Evolutionary conservation across 78 protist genomes (phyloP), one percentile per base, ranked within the genome.

Genomic region (Dictyostelium firmibasis): DNA sequence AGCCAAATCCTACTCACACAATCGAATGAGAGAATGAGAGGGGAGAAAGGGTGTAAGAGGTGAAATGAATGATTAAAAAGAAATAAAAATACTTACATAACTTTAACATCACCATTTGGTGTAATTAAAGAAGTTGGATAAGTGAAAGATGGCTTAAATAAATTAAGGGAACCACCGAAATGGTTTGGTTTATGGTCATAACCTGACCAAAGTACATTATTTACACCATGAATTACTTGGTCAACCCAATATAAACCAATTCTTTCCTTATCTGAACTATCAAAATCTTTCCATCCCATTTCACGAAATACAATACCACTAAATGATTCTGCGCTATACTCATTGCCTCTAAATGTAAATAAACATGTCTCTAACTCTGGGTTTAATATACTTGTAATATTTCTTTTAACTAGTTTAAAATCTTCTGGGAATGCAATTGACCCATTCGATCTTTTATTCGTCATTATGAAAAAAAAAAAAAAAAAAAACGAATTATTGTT

Each of bases 211-310:
- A 85, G 67, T 9, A 85, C 77, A 31, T 83, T 83, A 33, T 14
- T 11, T 13, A 70, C 77, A 25, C 62, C 38, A 47, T 85, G 91
- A 6, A 85, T 41, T 10, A 44, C 35, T 25, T 44, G 83, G 31
- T 85, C 91, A 8, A 85, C 91, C 81, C 81, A 85, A 85, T 85
- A n/a, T 13, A 47, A n/a, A 10, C 36, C 4, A 9, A 85, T 67
- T 72, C 91, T 57, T 74, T 85, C 83, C 35, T 72, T 85, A 31
- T 85, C 91, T 9, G 1, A 5, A 27, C 27, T 7, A 41, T 29
- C 60, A 18, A 83, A 64, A 64, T 60, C 78, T 11, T 35, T 38
- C 88, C 88, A 83, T n/a, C 88, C 88, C 88, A 83, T 83, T 33
- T 83, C 76, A 31, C 78, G n/a, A 1, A 83, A 83, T 20, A 83